phyloP scores from a whole-genome alignment of 371 early-diverging fungal genomes.

The Mucor ambiguus region DNA sequence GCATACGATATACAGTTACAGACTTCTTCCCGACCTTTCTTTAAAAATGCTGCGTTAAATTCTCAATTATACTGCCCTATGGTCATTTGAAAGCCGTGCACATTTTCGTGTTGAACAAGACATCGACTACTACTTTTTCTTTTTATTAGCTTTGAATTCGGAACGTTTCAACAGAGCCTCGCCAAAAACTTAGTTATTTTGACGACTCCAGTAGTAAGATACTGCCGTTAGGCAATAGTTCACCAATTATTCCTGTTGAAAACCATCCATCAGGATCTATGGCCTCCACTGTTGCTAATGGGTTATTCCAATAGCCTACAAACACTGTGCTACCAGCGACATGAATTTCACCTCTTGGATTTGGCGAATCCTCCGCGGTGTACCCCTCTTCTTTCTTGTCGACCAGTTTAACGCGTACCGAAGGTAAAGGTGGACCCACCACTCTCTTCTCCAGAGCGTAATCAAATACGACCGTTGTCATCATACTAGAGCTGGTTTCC shows the following conservation, averaged over 20 bases:
- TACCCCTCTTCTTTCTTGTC: slow-evolving; percentile 54
- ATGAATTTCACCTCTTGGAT: slow-evolving; percentile 68
- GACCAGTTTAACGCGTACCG: slow-evolving; percentile 79
- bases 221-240: slow-evolving; percentile 58
- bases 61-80: too few relatives aligned
- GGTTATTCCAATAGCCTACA: slow-evolving; percentile 53
- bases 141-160: too few relatives aligned
- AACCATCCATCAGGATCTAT: slow-evolving; percentile 75
- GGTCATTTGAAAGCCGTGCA: too few relatives aligned
- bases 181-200: neutral
- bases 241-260: slow-evolving; percentile 75
- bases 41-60: too few relatives aligned
- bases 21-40: too few relatives aligned
- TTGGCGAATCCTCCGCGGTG: slow-evolving; percentile 61
- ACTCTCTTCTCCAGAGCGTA: slow-evolving; percentile 26
- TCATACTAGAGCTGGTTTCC: slow-evolving; percentile 52
- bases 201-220: slow-evolving; percentile 22
- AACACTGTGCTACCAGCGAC: slow-evolving; percentile 48
- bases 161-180: too few relatives aligned
- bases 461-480: slow-evolving; percentile 45
- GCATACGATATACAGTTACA: too few relatives aligned
- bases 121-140: too few relatives aligned
- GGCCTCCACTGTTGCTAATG: slow-evolving; percentile 27
- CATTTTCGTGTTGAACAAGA: too few relatives aligned
- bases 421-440: slow-evolving; percentile 65